phyloP scores from a whole-genome alignment of 192 early-diverging fungal species.

The Ambispora gerdemannii region DNA sequence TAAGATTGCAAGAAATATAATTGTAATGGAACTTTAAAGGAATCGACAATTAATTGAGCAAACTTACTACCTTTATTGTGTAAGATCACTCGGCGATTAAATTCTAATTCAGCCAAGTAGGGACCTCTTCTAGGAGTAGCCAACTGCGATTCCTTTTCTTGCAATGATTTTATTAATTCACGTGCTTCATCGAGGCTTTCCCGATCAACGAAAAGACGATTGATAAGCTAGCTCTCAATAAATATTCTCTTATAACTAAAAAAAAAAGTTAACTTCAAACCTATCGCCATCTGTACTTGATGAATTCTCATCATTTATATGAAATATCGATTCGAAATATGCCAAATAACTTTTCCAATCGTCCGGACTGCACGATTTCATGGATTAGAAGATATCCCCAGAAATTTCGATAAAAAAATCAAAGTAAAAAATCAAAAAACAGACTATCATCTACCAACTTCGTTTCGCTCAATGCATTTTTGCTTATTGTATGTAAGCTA shows the following conservation, averaged over 20 bases:
- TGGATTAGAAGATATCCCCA: too few relatives aligned
- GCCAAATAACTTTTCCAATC: constrained; percentile 68
- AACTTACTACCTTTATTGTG: neutral
- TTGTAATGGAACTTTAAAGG: neutral
- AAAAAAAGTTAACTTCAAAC: constrained; percentile 1
- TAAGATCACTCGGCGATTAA: constrained; percentile 11
- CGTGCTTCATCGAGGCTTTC: constrained; percentile 39
- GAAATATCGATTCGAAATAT: constrained; percentile 59
- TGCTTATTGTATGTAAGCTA: constrained; percentile 31
- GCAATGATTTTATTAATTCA: constrained; percentile 39
- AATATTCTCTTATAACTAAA: neutral
- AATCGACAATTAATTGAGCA: neutral
- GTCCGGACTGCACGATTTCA: constrained; percentile 64
- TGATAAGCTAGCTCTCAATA: neutral
- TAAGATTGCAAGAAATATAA: constrained; percentile 28
- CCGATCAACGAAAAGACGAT: neutral
- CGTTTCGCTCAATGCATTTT: constrained; percentile 9
- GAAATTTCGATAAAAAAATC: neutral
- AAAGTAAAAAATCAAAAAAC: constrained; percentile 17
- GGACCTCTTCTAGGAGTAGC: constrained; percentile 62
- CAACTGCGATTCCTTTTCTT: constrained; percentile 36
- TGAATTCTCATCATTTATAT: constrained; percentile 38
- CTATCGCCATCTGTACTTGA: constrained; percentile 18
- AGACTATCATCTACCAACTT: constrained; percentile 21
- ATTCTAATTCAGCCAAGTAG: constrained; percentile 67